Evolutionary conservation across 495 filamentous ascomycete species (phyloP).

Genomic region (Xylona heveae): DNA sequence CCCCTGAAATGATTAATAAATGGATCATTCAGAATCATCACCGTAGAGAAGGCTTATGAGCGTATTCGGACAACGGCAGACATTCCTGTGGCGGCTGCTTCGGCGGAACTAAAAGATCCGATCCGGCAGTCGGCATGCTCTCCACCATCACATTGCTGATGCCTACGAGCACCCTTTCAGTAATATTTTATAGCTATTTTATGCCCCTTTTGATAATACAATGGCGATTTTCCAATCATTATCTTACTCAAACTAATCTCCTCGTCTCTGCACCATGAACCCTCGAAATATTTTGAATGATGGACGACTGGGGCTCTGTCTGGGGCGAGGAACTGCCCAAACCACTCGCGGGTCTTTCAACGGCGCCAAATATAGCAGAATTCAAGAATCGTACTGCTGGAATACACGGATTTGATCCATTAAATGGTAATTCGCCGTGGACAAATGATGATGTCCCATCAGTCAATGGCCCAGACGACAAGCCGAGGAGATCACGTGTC

Average conservation of each 20-base stretch:
- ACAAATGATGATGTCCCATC: not conserved
- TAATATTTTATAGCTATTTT: not conserved
- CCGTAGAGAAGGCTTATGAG: no score
- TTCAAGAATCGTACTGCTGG: not conserved
- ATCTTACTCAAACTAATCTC: not conserved
- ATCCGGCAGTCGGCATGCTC: not conserved
- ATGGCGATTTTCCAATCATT: not conserved
- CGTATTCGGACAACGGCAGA: no score
- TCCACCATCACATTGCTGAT: not conserved
- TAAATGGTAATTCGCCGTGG: not conserved
- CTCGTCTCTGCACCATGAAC: not conserved
- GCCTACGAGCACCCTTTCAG: not conserved
- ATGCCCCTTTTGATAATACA: not conserved
- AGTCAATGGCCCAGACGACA: no score
- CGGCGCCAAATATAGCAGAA: not conserved
- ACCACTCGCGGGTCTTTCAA: not conserved
- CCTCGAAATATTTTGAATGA: not conserved
- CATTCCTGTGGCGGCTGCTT: no score
- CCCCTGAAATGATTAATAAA: no score
- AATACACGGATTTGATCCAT: not conserved
- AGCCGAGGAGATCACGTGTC: no score
- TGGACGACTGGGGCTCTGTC: slow-evolving; percentile 3
- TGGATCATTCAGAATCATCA: no score
- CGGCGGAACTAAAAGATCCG: no score
- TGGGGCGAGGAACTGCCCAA: not conserved